Conservation (phyloP, 352 stramenopile species). For the Phytophthora citricola region DNA sequence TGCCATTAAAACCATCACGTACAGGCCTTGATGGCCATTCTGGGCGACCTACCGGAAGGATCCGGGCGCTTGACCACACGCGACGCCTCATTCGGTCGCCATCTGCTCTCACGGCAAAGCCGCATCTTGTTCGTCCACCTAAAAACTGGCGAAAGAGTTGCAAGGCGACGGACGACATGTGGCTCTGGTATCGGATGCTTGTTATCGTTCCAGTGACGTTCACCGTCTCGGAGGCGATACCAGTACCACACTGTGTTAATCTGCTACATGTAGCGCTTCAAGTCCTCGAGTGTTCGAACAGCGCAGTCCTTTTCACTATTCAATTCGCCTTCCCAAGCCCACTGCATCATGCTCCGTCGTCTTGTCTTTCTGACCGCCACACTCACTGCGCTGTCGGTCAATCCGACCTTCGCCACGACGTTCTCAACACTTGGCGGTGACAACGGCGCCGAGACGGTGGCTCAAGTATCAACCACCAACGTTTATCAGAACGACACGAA, state of each 20-base stretch:
- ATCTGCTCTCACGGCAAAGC: conserved; percentile 17
- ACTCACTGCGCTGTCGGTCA: conserved; percentile 10
- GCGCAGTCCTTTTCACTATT: conserved; percentile 18
- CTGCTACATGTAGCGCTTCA: conserved; percentile 2
- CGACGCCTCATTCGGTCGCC: conserved; percentile 16
- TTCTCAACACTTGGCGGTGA: conserved; percentile 22
- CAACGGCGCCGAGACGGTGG: conserved; percentile 12
- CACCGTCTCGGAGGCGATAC: too few species aligned
- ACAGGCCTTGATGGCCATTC: not conserved
- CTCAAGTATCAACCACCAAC: conserved; percentile 11
- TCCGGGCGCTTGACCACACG: conserved; percentile 3
- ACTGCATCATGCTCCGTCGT: conserved; percentile 20
- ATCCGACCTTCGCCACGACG: conserved; percentile 9
- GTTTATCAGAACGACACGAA: conserved; percentile 17
- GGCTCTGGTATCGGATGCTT: conserved; percentile 3
- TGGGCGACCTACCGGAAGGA: conserved; percentile 7
- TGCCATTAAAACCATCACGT: not conserved
- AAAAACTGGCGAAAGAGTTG: conserved; percentile 31
- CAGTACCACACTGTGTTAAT: conserved; percentile 14
- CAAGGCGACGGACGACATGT: conserved; percentile 1
- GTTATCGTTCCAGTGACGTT: too few species aligned
- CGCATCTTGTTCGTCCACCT: conserved; percentile 6
- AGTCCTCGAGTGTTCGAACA: conserved; percentile 23
- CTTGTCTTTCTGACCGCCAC: conserved; percentile 19
- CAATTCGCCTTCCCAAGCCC: conserved; percentile 16